phyloP scores from a whole-genome alignment of 2,329 filamentous ascomycete genomes.

The Fusarium hostae region DNA sequence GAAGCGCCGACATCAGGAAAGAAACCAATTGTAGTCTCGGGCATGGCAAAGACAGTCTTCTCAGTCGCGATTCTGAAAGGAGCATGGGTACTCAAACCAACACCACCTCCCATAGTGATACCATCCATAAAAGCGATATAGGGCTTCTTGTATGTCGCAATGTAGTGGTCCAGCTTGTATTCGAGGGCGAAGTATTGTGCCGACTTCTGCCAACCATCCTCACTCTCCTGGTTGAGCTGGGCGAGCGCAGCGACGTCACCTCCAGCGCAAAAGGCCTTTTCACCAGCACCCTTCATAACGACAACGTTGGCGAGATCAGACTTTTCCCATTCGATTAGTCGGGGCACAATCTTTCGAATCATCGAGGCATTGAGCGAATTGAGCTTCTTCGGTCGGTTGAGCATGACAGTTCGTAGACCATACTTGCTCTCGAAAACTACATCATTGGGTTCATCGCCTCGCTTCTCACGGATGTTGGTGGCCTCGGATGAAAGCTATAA shows the following conservation, averaged over 20 bases:
- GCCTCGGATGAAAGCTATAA: conserved; percentile 51
- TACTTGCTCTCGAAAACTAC: conserved; percentile 91
- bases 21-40: conserved; percentile 97
- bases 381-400: conserved; percentile 91
- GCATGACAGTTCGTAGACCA: conserved; percentile 89
- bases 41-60: conserved; percentile 96
- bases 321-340: conserved; percentile 92
- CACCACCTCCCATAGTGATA: conserved; percentile 97
- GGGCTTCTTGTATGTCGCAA: conserved; percentile 92
- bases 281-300: conserved; percentile 89
- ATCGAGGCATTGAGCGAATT: conserved; percentile 95
- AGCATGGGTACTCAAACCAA: conserved; percentile 92
- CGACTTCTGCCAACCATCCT: conserved; percentile 78
- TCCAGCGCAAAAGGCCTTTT: conserved; percentile 89
- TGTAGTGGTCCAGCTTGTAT: conserved; percentile 95
- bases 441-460: conserved; percentile 83
- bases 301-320: conserved; percentile 94
- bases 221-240: conserved; percentile 73
- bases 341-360: conserved; percentile 91
- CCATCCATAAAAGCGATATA: conserved; percentile 97
- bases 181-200: conserved; percentile 91
- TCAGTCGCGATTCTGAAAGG: conserved; percentile 97
- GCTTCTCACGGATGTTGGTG: conserved; percentile 62
- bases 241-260: conserved; percentile 89
- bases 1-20: conserved; percentile 98